Evolutionary conservation across 768 basidiomycete genomes (phyloP), one percentile per base, ranked within the genome.

Genomic region (Chiua virens): DNA sequence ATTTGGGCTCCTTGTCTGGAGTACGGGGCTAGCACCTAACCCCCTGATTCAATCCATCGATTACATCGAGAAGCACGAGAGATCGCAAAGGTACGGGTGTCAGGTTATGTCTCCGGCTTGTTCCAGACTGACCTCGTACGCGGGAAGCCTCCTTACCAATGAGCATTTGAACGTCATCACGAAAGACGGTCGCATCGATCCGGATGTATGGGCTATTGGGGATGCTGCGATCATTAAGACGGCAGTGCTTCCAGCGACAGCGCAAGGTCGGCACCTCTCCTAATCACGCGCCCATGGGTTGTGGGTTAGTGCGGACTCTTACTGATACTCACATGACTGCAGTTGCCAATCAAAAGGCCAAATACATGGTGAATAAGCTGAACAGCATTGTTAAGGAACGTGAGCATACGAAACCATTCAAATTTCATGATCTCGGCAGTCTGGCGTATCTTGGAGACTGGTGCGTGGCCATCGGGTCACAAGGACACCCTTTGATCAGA

Each of bases 1-100:
- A 7, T 89, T 86, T 65, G 91, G 92, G 22, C 72, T 94, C 20
- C 78, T 91, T 11, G 89, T 94, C 15, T 94, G 92, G 92, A 87
- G 85, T 53, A 94, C 92, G 3, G 92, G 92, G 2, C 74, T 94
- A 3, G 79, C 89, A 6, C 82, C 89, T 4, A 94, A 93, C 63
- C 91, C 92, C 8, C 71, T 94, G 23, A 78, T 93, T 45, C 69
- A 78, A 52, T 75, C 79, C 0, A 79, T 91, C 42, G 66, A 71
- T 8, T 81, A 78, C 41, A 72, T 86, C 3, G 72, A 76, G 61
- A 90, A 89, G 61, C 75, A 89, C 52, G 70, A 74, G 14, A 82
- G 77, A 66, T 79, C 83, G 0, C 72, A 76, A 27, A 79, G 80
- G 81, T 82, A 55, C 1, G 43, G 40, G 22, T 40, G 4, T 27